Evolutionary conservation across 768 basidiomycete genomes (phyloP), one percentile per base, ranked within the genome.

Genomic region (Russula ochroleuca): DNA sequence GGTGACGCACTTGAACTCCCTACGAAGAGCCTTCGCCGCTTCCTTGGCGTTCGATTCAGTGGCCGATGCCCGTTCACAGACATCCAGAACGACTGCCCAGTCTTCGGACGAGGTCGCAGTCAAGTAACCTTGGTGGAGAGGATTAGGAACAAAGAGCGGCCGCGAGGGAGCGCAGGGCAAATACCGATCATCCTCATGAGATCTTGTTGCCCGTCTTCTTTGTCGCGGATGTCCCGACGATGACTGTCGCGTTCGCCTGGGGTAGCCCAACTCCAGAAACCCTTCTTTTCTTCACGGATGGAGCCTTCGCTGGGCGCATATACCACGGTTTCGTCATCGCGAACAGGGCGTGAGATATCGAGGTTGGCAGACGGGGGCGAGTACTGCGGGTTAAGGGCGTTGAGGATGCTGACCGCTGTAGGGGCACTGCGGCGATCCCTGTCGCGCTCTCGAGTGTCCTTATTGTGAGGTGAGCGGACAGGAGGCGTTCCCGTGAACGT

Each of bases 81-180:
- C 89, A 59, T 93, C 91, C 55, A 93, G 78, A 0, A 94, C 88
- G 35, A 92, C 80, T 0, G 81, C 74, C 87, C 90, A 92, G 70
- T 93, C 89, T 71, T 93, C 90, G 3, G 90, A 87, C 0, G 86
- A 80, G 0, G 88, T 90, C 0, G 88, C 88, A 2, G 88, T 87
- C 17, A 91, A 77, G 69, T 82, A 90, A 0, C 87, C 89, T 90
- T 51, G 49, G 14, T 28, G n/a, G 33, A 37, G 14, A 45, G 37
- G 28, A n/a, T 68, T 0, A 57, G 40, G n/a, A 37, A 56, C 6
- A 41, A 40, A 57, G 11, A 9, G 23, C 1, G 25, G 23, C 57
- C 47, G 38, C 25, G 37, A 28, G 21, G 17, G 41, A 21, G 14
- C 14, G 3, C 2, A 23, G 21, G 6, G 21, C 19, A 35, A 75